Conservation (phyloP, 2,329 filamentous ascomycete genomes). For the Trichoderma endophyticum region DNA sequence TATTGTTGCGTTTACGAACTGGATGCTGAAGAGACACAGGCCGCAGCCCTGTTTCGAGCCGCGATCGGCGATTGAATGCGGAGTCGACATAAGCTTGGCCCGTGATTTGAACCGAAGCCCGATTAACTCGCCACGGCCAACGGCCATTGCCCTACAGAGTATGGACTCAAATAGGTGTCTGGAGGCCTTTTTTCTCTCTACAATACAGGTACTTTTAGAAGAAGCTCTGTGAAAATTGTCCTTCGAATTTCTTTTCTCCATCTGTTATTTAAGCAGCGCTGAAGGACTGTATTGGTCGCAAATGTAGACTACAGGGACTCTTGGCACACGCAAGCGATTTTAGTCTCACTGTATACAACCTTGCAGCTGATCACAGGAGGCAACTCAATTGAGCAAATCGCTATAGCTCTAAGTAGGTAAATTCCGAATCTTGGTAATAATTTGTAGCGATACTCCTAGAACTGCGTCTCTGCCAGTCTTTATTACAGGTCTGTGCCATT, state of each 20-base stretch:
- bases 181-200: background rate
- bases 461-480: background rate
- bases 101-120: background rate
- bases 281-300: background rate
- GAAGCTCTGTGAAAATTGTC: background rate
- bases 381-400: background rate
- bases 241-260: background rate
- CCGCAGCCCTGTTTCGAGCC: background rate
- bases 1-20: background rate
- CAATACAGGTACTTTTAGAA: background rate
- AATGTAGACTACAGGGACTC: background rate
- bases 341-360: background rate
- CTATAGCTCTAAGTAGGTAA: background rate
- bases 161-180: background rate
- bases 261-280: background rate
- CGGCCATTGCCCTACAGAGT: background rate
- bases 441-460: background rate
- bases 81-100: conserved; percentile 3
- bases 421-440: background rate
- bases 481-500: background rate
- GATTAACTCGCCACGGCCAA: background rate
- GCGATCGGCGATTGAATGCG: conserved; percentile 4
- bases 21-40: background rate
- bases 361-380: background rate
- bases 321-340: background rate